Evolutionary conservation across 148 eudicot species (phyloP).

Genomic region (Dysphania ambrosioides): DNA sequence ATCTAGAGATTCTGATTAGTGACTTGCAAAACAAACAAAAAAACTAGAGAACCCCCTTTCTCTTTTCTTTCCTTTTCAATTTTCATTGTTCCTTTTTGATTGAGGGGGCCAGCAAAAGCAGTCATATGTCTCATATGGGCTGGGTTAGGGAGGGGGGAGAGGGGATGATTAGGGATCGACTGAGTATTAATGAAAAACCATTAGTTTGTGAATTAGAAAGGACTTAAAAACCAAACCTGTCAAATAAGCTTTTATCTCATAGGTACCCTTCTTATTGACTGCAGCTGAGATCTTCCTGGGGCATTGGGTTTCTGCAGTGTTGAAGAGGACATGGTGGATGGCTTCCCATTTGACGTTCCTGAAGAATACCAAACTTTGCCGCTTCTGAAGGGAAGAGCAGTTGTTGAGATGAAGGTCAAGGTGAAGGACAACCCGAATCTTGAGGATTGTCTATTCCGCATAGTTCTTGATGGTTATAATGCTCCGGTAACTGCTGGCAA

Average conservation of each 20-base stretch:
- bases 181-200: no score
- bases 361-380: conserved; percentile 91
- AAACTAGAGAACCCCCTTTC: not conserved
- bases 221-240: conserved; percentile 31
- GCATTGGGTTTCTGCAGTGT: conserved; percentile 99
- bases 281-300: conserved; percentile 99
- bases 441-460: conserved; percentile 73
- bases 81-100: not conserved
- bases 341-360: conserved; percentile 94
- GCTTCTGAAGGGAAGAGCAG: conserved; percentile 91
- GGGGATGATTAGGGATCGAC: no score
- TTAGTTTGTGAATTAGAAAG: conserved; percentile 28
- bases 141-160: no score
- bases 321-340: conserved; percentile 99
- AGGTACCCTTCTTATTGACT: conserved; percentile 88
- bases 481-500: conserved; percentile 98
- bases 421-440: conserved; percentile 94
- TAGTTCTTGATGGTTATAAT: conserved; percentile 93
- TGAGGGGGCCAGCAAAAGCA: no score
- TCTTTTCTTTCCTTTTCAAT: not conserved
- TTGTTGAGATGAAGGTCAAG: conserved; percentile 98
- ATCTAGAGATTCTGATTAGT: not conserved
- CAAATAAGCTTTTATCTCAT: conserved; percentile 62
- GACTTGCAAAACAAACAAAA: not conserved
- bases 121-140: no score